Conservation (phyloP, 192 early-diverging fungal genomes). For the Entomortierella parvispora region DNA sequence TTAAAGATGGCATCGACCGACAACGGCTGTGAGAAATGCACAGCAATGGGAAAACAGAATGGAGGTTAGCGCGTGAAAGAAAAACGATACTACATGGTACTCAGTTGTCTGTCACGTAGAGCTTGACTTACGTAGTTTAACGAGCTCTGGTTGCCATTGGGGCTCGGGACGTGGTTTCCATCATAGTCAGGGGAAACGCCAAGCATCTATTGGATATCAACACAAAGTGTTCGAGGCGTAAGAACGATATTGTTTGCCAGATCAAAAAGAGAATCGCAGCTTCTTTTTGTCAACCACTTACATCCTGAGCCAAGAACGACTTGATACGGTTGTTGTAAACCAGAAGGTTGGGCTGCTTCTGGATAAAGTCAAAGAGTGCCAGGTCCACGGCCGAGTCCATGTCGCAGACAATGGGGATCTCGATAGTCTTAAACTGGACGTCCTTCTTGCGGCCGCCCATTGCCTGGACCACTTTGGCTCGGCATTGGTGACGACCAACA, state of each 20-base stretch:
- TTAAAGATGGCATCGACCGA: too few relatives aligned
- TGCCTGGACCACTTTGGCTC: conserved; percentile 51
- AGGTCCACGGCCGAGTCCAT: conserved; percentile 32
- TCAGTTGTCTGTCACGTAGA: too few relatives aligned
- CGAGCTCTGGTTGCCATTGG: background rate
- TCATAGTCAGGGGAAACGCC: conserved; percentile 33
- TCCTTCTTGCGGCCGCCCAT: conserved; percentile 52
- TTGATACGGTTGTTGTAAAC: conserved; percentile 53
- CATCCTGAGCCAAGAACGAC: conserved; percentile 46
- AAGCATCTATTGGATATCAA: conserved; percentile 23
- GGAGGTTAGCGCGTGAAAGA: too few relatives aligned
- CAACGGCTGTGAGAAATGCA: too few relatives aligned
- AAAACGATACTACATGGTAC: too few relatives aligned
- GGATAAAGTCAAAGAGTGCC: conserved; percentile 45
- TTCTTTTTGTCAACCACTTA: too few relatives aligned
- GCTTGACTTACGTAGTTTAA: conserved; percentile 32
- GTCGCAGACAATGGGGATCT: conserved; percentile 50
- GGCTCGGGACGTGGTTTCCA: background rate
- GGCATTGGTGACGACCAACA: conserved; percentile 50
- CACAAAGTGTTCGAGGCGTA: too few relatives aligned
- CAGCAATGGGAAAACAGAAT: too few relatives aligned
- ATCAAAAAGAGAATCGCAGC: too few relatives aligned
- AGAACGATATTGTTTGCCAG: too few relatives aligned
- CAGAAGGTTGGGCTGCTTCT: conserved; percentile 42
- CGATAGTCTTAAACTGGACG: conserved; percentile 45